phyloP scores from a whole-genome alignment of 2,329 filamentous ascomycete species.

The Chaetomium olivaceum region DNA sequence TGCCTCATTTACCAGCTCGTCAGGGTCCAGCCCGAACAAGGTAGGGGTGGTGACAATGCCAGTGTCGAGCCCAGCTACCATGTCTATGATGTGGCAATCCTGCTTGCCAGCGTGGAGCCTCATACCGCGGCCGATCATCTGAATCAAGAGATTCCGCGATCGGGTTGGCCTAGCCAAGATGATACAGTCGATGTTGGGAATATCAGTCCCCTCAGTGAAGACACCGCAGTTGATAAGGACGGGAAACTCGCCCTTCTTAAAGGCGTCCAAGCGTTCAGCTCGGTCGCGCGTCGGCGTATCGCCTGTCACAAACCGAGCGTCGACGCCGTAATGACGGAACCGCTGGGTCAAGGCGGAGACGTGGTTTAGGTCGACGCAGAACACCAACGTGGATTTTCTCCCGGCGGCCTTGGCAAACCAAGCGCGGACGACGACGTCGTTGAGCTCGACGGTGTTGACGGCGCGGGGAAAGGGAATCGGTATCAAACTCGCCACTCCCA shows the following conservation, averaged over 20 bases:
- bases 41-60: slow-evolving; percentile 91
- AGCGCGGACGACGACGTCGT: slow-evolving; percentile 79
- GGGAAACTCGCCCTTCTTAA: slow-evolving; percentile 74
- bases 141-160: slow-evolving; percentile 88
- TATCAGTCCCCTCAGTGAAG: slow-evolving; percentile 96
- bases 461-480: slow-evolving; percentile 72
- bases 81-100: slow-evolving; percentile 93
- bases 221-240: slow-evolving; percentile 94
- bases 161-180: slow-evolving; percentile 83
- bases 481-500: slow-evolving; percentile 74
- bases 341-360: slow-evolving; percentile 71
- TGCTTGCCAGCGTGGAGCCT: slow-evolving; percentile 76
- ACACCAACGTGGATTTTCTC: slow-evolving; percentile 84
- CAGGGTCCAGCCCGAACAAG: slow-evolving; percentile 86
- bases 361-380: slow-evolving; percentile 89
- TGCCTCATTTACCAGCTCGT: slow-evolving; percentile 69
- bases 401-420: slow-evolving; percentile 77
- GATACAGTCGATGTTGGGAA: slow-evolving; percentile 95
- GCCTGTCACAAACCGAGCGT: slow-evolving; percentile 85
- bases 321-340: slow-evolving; percentile 76
- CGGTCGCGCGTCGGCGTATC: slow-evolving; percentile 72
- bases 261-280: slow-evolving; percentile 69
- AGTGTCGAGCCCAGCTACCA: slow-evolving; percentile 81
- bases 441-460: slow-evolving; percentile 80
- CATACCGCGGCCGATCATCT: slow-evolving; percentile 97